A percentile compares a stretch with the other conserved stretches of the same genome.
Evolutionary conservation across 192 early-diverging fungal species (phyloP).

Genomic region (Lobosporangium transversale): DNA sequence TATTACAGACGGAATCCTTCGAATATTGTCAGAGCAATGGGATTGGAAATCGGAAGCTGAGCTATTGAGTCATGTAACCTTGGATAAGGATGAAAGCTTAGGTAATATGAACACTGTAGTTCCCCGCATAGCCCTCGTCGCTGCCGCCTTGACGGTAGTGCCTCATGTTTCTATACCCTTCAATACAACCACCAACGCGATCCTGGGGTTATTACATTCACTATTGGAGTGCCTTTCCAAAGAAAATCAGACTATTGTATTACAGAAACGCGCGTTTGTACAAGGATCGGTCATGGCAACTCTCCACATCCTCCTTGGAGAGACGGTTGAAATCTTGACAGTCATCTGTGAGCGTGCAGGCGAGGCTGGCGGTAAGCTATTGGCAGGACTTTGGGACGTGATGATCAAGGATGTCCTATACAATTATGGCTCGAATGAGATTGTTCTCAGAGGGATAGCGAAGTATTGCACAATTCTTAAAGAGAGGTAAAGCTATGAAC

Average conservation of each 20-base stretch:
- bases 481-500: slow-evolving; percentile 22
- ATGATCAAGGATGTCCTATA: slow-evolving; percentile 54
- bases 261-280: slow-evolving; percentile 51
- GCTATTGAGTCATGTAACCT: slow-evolving; percentile 40
- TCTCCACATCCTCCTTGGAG: slow-evolving; percentile 60
- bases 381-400: slow-evolving; percentile 48
- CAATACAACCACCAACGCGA: slow-evolving; percentile 23
- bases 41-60: slow-evolving; percentile 64
- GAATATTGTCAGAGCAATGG: slow-evolving; percentile 38
- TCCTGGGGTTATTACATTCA: slow-evolving; percentile 29
- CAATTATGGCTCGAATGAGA: slow-evolving; percentile 56
- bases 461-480: slow-evolving; percentile 56
- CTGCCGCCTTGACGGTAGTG: slow-evolving; percentile 57
- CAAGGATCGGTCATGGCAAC: slow-evolving; percentile 56
- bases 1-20: slow-evolving; percentile 53
- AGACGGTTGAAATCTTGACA: slow-evolving; percentile 57
- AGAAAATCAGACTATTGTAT: slow-evolving; percentile 32
- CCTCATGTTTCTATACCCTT: slow-evolving; percentile 53
- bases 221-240: slow-evolving; percentile 51
- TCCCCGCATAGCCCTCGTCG: slow-evolving; percentile 52
- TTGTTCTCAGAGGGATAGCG: slow-evolving; percentile 57
- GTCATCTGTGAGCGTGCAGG: slow-evolving; percentile 27
- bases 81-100: no score
- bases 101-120: slow-evolving; percentile 6
- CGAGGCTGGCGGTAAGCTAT: slow-evolving; percentile 14